Evolutionary conservation across 139 green algal genomes (phyloP).

Genomic region (Eudorina sp.): DNA sequence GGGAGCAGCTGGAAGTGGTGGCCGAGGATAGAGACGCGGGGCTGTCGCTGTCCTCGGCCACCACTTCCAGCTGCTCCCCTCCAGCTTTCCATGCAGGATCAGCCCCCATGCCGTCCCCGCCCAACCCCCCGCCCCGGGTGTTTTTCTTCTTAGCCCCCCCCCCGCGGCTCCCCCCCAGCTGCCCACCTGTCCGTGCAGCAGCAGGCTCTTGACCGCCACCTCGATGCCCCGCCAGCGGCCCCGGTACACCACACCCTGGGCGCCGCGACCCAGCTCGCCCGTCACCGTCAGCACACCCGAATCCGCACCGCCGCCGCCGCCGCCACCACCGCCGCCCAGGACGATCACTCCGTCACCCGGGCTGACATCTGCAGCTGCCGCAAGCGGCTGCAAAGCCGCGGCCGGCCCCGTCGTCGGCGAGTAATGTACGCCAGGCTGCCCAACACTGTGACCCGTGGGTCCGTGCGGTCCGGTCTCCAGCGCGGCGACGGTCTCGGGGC

Average conservation of each 20-base stretch:
- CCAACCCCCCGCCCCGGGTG: no score
- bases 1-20: not conserved
- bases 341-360: no score
- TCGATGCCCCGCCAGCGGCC: not conserved
- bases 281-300: not conserved
- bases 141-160: no score
- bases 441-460: not conserved
- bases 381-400: no score
- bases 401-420: no score
- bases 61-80: no score
- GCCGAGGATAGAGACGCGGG: not conserved
- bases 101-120: no score
- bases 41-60: not conserved
- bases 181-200: not conserved
- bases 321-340: not conserved
- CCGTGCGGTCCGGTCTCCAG: no score
- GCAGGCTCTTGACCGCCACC: slow-evolving; percentile 17
- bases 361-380: no score
- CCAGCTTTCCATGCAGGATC: no score
- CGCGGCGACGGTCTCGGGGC: not conserved
- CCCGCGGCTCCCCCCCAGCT: not conserved
- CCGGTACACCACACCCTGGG: slow-evolving; percentile 12
- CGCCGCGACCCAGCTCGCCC: slow-evolving; percentile 1
- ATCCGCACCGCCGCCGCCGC: not conserved
- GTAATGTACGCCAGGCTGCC: not conserved